Conservation (phyloP, 140 eudicot genomes). For the Flaveria floridana region DNA sequence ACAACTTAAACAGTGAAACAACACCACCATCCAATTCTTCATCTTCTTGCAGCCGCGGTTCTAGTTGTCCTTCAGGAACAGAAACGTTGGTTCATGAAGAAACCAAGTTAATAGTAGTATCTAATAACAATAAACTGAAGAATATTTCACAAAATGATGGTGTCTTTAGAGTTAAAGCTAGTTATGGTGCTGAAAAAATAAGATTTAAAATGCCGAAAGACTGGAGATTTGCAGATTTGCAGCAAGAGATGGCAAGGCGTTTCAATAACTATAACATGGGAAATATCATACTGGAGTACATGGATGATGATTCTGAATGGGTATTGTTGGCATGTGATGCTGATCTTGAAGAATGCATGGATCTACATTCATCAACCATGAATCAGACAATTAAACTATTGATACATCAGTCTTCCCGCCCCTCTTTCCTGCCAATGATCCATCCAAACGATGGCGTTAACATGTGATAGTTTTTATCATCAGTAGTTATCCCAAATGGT, state of each 20-base stretch:
- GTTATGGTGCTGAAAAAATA: constrained; percentile 63
- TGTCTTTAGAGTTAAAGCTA: constrained; percentile 56
- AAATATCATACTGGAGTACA: constrained; percentile 46
- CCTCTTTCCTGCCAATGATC: constrained; percentile 27
- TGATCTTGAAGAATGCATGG: constrained; percentile 83
- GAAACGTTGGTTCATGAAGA: constrained; percentile 36
- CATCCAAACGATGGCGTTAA: constrained; percentile 14
- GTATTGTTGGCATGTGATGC: constrained; percentile 72
- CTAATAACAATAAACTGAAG: constrained; percentile 42
- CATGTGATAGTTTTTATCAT: constrained; percentile 32
- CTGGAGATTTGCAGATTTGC: constrained; percentile 54
- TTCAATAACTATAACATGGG: constrained; percentile 43
- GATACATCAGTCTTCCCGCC: constrained; percentile 31
- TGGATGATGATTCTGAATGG: constrained; percentile 83
- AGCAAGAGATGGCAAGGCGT: constrained; percentile 57
- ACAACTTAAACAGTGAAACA: constrained; percentile 29
- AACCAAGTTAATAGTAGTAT: constrained; percentile 43
- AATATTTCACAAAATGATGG: constrained; percentile 31
- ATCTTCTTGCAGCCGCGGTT: constrained; percentile 46
- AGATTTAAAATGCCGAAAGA: constrained; percentile 51
- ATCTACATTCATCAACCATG: constrained; percentile 54
- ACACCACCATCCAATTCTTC: constrained; percentile 41
- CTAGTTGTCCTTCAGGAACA: constrained; percentile 37
- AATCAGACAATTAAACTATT: constrained; percentile 58
- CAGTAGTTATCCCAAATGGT: neutral